phyloP scores from a whole-genome alignment of 2,329 filamentous ascomycete species.

The Dactylellina sp. region DNA sequence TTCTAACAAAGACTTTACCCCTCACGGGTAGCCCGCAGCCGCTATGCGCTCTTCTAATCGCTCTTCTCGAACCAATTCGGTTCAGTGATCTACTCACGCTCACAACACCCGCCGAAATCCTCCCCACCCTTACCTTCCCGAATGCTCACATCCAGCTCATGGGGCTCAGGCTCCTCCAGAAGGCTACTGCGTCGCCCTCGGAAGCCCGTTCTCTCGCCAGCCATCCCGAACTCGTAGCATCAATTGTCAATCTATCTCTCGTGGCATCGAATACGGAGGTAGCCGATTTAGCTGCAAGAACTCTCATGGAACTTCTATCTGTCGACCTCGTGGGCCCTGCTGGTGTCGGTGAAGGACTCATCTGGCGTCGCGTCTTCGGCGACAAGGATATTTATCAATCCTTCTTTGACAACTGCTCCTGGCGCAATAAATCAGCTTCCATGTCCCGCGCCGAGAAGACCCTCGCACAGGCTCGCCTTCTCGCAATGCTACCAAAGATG shows the following conservation, averaged over 20 bases:
- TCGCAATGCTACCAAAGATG: slow-evolving; percentile 53
- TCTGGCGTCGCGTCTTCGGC: slow-evolving; percentile 54
- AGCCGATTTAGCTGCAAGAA: slow-evolving; percentile 43
- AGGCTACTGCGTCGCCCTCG: slow-evolving; percentile 46
- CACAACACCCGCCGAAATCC: slow-evolving; percentile 53
- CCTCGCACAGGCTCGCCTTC: slow-evolving; percentile 44
- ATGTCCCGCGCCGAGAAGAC: slow-evolving; percentile 53
- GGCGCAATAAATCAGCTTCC: slow-evolving; percentile 50
- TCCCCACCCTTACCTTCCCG: slow-evolving; percentile 51
- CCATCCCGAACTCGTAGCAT: slow-evolving; percentile 51
- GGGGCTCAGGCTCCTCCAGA: slow-evolving; percentile 52
- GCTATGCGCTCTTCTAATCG: slow-evolving; percentile 53
- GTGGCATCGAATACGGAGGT: slow-evolving; percentile 54
- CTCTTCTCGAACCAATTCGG: slow-evolving; percentile 44
- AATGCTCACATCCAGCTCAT: slow-evolving; percentile 54
- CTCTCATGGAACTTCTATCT: slow-evolving; percentile 41
- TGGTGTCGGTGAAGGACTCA: slow-evolving; percentile 49
- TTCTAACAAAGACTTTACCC: slow-evolving; percentile 54
- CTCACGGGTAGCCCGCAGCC: slow-evolving; percentile 50
- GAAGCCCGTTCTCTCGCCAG: slow-evolving; percentile 48
- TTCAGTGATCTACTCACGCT: slow-evolving; percentile 52
- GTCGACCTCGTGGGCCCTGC: slow-evolving; percentile 46
- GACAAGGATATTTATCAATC: slow-evolving; percentile 54
- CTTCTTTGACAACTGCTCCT: slow-evolving; percentile 55
- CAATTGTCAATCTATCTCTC: slow-evolving; percentile 52